These are phyloP conservation scores for Clavulina sp. DNA, from an alignment of 768 basidiomycete species.

Conservation along the genomic window DNA sequence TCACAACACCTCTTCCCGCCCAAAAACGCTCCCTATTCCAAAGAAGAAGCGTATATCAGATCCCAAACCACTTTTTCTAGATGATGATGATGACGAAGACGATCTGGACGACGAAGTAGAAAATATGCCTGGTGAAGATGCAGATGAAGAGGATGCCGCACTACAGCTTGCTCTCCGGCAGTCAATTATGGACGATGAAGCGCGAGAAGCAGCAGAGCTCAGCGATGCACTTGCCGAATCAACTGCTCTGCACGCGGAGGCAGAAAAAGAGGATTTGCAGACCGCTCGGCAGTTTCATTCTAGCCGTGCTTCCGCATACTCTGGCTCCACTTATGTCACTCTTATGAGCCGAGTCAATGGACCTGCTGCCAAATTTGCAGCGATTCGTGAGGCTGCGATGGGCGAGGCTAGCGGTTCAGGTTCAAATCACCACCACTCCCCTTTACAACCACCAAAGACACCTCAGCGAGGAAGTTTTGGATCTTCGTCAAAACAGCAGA, in stretches of 20 bases:
- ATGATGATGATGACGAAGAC: constrained; percentile 23
- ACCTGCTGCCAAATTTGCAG: neutral
- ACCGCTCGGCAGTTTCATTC: neutral
- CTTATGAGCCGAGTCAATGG: neutral
- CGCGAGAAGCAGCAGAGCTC: constrained; percentile 15
- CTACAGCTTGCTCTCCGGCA: constrained; percentile 44
- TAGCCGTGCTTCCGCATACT: neutral
- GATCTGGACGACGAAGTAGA: too few species aligned
- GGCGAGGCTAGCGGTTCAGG: too few species aligned
- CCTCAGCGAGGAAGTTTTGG: neutral
- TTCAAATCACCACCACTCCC: neutral
- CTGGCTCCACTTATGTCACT: constrained; percentile 3
- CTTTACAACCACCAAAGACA: constrained; percentile 1
- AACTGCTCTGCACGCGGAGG: neutral
- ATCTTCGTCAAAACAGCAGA: too few species aligned
- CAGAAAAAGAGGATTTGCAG: neutral
- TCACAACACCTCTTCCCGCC: constrained; percentile 14
- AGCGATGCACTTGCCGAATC: too few species aligned
- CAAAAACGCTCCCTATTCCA: constrained; percentile 20
- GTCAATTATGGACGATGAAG: constrained; percentile 32
- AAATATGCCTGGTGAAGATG: too few species aligned
- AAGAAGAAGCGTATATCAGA: too few species aligned
- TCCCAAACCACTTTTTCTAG: constrained; percentile 43
- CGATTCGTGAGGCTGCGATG: neutral
- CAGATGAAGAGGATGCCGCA: constrained; percentile 36